Evolutionary conservation across 352 stramenopile genomes (phyloP), one percentile per base, ranked within the genome.

Genomic region (Phytophthora chlamydospora): DNA sequence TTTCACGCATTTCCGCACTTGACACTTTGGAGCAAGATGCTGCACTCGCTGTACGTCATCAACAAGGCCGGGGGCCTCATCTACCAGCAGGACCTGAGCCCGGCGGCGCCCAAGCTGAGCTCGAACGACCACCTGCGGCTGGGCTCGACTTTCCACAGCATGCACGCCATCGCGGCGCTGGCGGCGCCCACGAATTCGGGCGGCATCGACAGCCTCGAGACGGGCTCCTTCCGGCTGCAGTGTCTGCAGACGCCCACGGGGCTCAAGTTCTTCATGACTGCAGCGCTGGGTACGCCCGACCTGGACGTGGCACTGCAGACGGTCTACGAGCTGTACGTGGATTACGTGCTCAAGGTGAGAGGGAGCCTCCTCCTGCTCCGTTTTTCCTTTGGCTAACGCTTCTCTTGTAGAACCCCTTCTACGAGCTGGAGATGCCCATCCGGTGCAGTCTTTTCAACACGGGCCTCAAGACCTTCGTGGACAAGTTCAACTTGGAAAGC

Each of bases 371-470:
- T 53, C 31, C 6, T 7, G 46, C 16, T 31, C 6, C 21, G 6
- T 7, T 34, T 24, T 16, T 13, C 33, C 24, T 35, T 16, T 61
- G 12, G 16, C 32, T 56, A 51, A 48, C 45, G n/a, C 27, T 31
- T 7, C 4, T 31, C 41, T 16, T 14, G 13, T 34, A 92, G 90
- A 98, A 98, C 59, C 93, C 93, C 12, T 98, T 98, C 63, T 98
- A 98, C 67, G 92, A 98, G 70, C 78, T 98, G 27, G 93, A 98
- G 67, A 98, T 98, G 90, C 92, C 93, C 10, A 97, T 98, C 64
- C 90, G 93, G 36, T 98, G 93, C 76, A 91, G 90, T 35, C 78
- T 97, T 33, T 98, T 98, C 71, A 94, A 97, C 56, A 58, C 75
- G 14, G 78, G 90, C 50, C 82, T 98, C 58, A 93, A 96, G 62